phyloP scores from a whole-genome alignment of 345 rosid genomes.

The Citrus cavaleriei region DNA sequence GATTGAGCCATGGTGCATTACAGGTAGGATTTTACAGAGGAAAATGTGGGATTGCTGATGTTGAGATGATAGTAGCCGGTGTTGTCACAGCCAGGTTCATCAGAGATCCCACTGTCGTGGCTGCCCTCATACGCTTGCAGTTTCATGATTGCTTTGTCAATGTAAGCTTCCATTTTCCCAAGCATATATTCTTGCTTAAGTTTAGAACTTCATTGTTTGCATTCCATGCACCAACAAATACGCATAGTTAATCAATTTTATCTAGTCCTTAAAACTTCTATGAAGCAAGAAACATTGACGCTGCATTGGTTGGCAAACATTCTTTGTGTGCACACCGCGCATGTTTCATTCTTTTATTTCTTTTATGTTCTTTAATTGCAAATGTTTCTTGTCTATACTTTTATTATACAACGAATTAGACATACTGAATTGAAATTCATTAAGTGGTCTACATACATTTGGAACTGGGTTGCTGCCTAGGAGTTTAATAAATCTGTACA shows the following conservation, averaged over 20 bases:
- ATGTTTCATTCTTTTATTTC: neutral
- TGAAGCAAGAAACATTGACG: neutral
- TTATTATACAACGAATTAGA: neutral
- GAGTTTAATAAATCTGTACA: neutral
- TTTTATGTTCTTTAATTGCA: neutral
- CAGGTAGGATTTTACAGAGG: conserved; percentile 36
- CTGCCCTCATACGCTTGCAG: conserved; percentile 39
- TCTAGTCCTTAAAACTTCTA: neutral
- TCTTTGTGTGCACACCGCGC: conserved; percentile 1
- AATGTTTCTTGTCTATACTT: neutral
- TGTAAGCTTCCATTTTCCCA: conserved; percentile 17
- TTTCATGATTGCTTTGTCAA: conserved; percentile 45
- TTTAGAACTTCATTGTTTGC: neutral
- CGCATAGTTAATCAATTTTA: neutral
- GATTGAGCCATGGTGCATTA: conserved; percentile 14
- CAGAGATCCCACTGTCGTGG: conserved; percentile 23
- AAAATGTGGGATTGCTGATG: conserved; percentile 36
- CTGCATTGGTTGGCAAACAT: conserved; percentile 16
- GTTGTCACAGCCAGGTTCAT: conserved; percentile 20
- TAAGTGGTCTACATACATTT: neutral
- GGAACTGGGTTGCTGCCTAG: neutral
- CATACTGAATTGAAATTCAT: neutral
- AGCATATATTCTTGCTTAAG: neutral
- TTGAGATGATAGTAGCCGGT: conserved; percentile 32
- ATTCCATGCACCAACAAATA: no score